Conservation (phyloP, 345 rosid species). For the Melastoma malabathricum region DNA sequence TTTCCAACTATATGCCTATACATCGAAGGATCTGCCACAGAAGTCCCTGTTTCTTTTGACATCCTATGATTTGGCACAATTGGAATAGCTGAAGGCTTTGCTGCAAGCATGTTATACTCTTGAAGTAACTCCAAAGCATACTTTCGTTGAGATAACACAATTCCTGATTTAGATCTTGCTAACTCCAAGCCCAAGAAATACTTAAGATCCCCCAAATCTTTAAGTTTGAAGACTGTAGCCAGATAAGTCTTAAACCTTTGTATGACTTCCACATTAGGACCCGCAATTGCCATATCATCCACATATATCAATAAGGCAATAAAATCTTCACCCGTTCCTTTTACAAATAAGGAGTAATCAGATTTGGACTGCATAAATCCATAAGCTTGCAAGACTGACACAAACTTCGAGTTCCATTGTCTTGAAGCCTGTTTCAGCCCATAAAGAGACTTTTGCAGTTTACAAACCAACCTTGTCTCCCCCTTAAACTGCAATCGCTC, state of each 20-base stretch:
- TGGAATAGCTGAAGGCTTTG: neutral
- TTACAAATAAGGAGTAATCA: neutral
- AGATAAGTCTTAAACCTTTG: neutral
- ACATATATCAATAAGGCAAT: neutral
- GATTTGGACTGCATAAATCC: neutral
- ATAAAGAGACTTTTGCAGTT: neutral
- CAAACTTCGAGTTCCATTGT: too few species aligned
- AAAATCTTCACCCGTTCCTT: neutral
- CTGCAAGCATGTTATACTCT: neutral
- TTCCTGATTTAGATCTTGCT: neutral
- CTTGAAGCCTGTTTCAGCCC: too few species aligned
- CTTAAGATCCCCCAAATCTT: neutral
- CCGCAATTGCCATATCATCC: neutral
- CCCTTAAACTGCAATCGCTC: neutral
- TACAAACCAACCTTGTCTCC: neutral
- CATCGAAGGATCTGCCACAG: neutral
- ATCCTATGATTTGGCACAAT: neutral
- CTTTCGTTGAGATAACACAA: neutral
- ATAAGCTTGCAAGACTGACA: too few species aligned
- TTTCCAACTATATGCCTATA: too few species aligned
- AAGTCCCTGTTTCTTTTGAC: neutral
- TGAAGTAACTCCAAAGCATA: neutral
- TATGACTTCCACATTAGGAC: neutral
- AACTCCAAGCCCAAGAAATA: neutral
- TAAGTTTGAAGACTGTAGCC: neutral